Evolutionary conservation across 2,329 filamentous ascomycete genomes (phyloP), one percentile per base, ranked within the genome.

Genomic region (Pseudogymnoascus sp.): DNA sequence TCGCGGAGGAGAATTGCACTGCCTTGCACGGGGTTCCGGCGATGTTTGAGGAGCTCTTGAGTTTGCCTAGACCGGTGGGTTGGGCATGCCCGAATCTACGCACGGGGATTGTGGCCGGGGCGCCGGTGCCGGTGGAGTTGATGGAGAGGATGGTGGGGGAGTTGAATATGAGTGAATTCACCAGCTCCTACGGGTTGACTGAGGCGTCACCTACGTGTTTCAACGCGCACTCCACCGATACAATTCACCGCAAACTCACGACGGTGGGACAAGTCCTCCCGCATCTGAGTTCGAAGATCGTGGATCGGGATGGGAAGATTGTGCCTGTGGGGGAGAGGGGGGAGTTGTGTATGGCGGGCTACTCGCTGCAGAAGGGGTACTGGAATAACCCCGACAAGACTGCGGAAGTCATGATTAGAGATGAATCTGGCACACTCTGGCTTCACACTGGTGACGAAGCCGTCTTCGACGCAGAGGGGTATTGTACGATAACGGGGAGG

Each of bases 11-110:
- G 70, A 76, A 78, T 51, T 89, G 86, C 72, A 93, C 90, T 0
- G 90, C 87, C 0, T 79, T 93, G 0, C 89, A 92, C 71, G 90
- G 90, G 35, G 90, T 93, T 0, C 90, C 90, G 0, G 89, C 90
- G 62, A 93, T 93, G 90, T 69, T 70, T 17, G 62, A 65, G n/a
- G 67, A 63, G 12, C 38, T 66, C 0, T 64, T 74, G 68, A 15
- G 74, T 67, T 17, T 68, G 2, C 64, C 63, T 2, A 38, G 63
- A 2, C 62, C 63, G n/a, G 35, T 61, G 2, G 44, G 25, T 1
- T 63, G 61, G 17, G 33, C 51, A 9, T 79, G 77, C 69, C 77
- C 80, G 1, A 77, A 76, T 5, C 79, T 92, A 15, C 81, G 90
- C 35, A 92, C 89, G 0, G 90, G 90, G 6, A 92, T 91, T 68